Base-by-base conservation (phyloP, 2,329 filamentous ascomycete species). In the Cryoendolithus antarcticus region DNA sequence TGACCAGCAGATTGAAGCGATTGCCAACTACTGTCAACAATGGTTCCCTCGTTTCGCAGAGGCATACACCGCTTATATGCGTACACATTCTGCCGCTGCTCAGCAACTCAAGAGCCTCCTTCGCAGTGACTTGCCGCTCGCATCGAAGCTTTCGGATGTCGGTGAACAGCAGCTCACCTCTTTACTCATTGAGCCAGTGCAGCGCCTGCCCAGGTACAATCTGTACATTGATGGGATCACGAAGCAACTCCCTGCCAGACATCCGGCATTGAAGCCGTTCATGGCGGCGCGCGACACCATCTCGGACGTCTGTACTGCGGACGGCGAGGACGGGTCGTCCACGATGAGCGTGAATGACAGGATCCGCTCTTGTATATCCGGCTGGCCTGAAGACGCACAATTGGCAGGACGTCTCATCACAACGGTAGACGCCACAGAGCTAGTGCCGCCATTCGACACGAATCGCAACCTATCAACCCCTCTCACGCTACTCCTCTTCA, bases 211-310 rank as follows among this genome's bases (percentile, higher is more conserved):
- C 19, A 80, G 91, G 19, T 98, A 98, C 63, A 95, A 86, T 54
- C 69, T 98, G 29, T 81, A 96, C 55, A 96, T 98, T 51, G 91
- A 98, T 63, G 88, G 93, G 54, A 95, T 98, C 55, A 75, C 91
- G 35, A 78, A 80, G 48, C 86, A 82, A 44, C 72, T 96, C 11
- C 88, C 89, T 4, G 75, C 88, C 37, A 78, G 82, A 6, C 88
- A 96, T 57, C 84, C 86, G 2, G 88, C 88, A 1, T 70, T 94
- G 38, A 80, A 82, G 48, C 71, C 74, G 2, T 80, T 98, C 63
- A 73, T 95, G 32, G 88, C 86, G 56, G 88, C 91, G 1, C 75
- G 89, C 48, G 91, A 96, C 58, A 83, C 94, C 38, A 86, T 98
- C 48, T 86, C 88, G 12, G 91, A 93, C 39, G 98, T 98, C 32